phyloP scores from a whole-genome alignment of 2,329 filamentous ascomycete species.

The Ceratocystis albifundus region DNA sequence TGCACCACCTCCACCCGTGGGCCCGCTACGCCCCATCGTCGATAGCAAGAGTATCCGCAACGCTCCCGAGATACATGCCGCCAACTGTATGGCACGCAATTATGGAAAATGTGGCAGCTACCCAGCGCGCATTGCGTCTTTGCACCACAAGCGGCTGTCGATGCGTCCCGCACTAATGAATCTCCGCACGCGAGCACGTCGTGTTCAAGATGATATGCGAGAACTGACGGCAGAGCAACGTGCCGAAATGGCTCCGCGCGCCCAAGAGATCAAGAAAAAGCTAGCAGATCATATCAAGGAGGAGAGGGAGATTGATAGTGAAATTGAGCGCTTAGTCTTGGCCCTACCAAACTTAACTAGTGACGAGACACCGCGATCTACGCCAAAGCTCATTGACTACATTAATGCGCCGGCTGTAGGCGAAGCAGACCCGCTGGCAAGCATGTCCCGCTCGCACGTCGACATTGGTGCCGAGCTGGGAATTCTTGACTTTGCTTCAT shows the following conservation, averaged over 20 bases:
- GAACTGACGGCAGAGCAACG: slow-evolving; percentile 33
- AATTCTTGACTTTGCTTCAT: slow-evolving; percentile 78
- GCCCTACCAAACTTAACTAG: slow-evolving; percentile 81
- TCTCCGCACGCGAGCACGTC: slow-evolving; percentile 30
- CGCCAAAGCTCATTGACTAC: slow-evolving; percentile 56
- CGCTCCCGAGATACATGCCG: slow-evolving; percentile 65
- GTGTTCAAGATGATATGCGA: slow-evolving; percentile 34
- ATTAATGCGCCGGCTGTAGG: slow-evolving; percentile 55
- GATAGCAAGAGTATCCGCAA: slow-evolving; percentile 86
- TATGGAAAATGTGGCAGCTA: slow-evolving; percentile 50
- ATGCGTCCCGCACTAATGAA: slow-evolving; percentile 38
- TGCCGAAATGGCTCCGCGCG: slow-evolving; percentile 50
- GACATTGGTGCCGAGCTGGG: slow-evolving; percentile 77
- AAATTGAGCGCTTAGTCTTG: slow-evolving; percentile 64
- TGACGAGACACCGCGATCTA: slow-evolving; percentile 57
- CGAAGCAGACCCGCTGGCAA: slow-evolving; percentile 27
- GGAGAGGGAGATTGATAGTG: slow-evolving; percentile 46
- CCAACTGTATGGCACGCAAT: slow-evolving; percentile 77
- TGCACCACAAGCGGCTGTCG: slow-evolving; percentile 52
- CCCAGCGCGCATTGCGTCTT: slow-evolving; percentile 43
- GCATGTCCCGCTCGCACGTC: slow-evolving; percentile 51
- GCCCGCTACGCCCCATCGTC: slow-evolving; percentile 65
- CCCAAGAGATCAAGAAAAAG: slow-evolving; percentile 51
- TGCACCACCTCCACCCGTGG: slow-evolving; percentile 29
- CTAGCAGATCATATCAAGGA: slow-evolving; percentile 49